phyloP scores from a whole-genome alignment of 2,329 filamentous ascomycete genomes.

The Diaporthe capsici region DNA sequence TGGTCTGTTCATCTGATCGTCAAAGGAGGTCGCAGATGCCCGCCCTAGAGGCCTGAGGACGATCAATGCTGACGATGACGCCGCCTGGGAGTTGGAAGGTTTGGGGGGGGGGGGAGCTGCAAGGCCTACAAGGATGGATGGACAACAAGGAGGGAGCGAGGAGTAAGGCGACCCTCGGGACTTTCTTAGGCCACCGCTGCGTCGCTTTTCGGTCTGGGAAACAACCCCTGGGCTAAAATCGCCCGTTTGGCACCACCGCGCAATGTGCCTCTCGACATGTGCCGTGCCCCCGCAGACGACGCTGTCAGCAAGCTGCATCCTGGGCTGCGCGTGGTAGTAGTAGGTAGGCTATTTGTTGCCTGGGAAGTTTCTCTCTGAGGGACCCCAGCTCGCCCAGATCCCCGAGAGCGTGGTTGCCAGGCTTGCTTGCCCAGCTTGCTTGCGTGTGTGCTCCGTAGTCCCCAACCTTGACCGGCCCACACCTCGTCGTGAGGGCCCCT shows the following conservation, averaged over 20 bases:
- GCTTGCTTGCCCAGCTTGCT: neutral
- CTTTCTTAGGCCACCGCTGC: slow-evolving; percentile 6
- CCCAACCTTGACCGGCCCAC: slow-evolving; percentile 24
- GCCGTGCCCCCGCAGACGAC: slow-evolving; percentile 7
- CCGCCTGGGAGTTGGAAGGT: neutral
- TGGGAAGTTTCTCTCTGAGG: neutral
- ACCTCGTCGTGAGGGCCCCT: slow-evolving; percentile 2
- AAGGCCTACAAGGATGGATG: neutral
- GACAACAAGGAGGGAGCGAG: neutral
- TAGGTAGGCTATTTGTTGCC: neutral
- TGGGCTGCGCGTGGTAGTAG: neutral
- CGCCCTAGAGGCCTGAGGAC: neutral
- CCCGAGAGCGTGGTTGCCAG: neutral
- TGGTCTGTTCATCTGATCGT: slow-evolving; percentile 24
- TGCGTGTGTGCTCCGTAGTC: slow-evolving; percentile 11
- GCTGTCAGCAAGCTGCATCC: slow-evolving; percentile 22
- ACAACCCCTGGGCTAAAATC: neutral
- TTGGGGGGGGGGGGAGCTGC: neutral
- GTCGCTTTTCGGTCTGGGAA: slow-evolving; percentile 2
- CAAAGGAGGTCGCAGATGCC: slow-evolving; percentile 15
- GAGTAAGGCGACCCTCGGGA: slow-evolving; percentile 3
- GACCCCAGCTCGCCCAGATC: neutral
- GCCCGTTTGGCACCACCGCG: neutral
- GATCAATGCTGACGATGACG: slow-evolving; percentile 17
- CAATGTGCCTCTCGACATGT: neutral